These are phyloP conservation scores for Aspergillus olivimuriae DNA, from an alignment of 495 filamentous ascomycete genomes.

Conservation along the genomic window DNA sequence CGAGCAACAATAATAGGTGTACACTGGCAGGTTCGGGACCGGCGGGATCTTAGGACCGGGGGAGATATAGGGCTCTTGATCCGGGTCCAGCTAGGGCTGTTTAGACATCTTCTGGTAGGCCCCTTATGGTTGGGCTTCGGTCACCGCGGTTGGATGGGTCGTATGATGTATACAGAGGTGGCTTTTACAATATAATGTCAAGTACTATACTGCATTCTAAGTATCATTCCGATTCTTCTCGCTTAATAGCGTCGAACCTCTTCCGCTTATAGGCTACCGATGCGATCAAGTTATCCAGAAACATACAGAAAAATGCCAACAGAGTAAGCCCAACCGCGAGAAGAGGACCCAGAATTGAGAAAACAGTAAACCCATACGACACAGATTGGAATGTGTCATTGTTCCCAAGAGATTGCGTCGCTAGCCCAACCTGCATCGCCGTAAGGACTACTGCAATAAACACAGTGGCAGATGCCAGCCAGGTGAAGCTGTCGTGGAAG, in stretches of 20 bases:
- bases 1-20: background rate
- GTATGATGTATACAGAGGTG: background rate
- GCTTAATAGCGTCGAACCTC: too few relatives aligned
- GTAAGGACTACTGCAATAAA: conserved; percentile 50
- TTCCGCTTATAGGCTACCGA: too few relatives aligned
- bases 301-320: background rate
- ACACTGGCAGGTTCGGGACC: background rate
- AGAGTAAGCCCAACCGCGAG: background rate
- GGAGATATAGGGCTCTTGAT: background rate
- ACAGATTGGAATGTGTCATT: conserved; percentile 38
- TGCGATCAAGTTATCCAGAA: background rate
- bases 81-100: conserved; percentile 1
- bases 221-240: too few relatives aligned
- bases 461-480: conserved; percentile 35
- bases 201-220: too few relatives aligned
- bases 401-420: conserved; percentile 27
- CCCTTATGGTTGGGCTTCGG: background rate
- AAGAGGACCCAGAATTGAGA: conserved; percentile 32
- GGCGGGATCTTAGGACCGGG: background rate
- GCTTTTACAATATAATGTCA: too few relatives aligned
- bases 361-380: conserved; percentile 50
- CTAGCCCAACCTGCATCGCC: conserved; percentile 55
- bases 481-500: conserved; percentile 42
- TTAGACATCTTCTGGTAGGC: background rate
- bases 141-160: background rate